These are phyloP conservation scores for Candida takata DNA, from an alignment of 805 yeast species.

Conservation along the genomic window DNA sequence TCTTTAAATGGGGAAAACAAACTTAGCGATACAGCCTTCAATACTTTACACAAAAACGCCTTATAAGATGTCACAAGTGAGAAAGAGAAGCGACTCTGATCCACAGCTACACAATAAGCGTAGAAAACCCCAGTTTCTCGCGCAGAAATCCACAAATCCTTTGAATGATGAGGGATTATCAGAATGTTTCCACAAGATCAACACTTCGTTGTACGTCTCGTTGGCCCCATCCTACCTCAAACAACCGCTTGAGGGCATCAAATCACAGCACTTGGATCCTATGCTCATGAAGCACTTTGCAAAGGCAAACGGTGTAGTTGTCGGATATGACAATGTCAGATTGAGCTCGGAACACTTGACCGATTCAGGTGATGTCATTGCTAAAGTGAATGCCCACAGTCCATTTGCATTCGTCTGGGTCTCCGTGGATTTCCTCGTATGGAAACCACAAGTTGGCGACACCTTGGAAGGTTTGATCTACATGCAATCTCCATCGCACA, in stretches of 20 bases:
- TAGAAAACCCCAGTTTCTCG: constrained; percentile 13
- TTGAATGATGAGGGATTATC: constrained; percentile 42
- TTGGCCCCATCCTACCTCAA: constrained; percentile 76
- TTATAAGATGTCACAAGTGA: constrained; percentile 9
- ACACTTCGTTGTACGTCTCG: constrained; percentile 66
- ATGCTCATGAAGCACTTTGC: constrained; percentile 76
- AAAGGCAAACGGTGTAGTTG: constrained; percentile 72
- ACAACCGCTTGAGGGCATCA: constrained; percentile 71
- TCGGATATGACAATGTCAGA: constrained; percentile 66
- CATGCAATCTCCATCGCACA: constrained; percentile 92
- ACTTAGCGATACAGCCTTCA: neutral
- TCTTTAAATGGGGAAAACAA: neutral
- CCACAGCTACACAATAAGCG: constrained; percentile 13
- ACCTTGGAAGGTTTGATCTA: constrained; percentile 78
- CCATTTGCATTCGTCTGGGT: constrained; percentile 91
- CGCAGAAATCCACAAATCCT: constrained; percentile 29
- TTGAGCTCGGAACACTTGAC: constrained; percentile 37
- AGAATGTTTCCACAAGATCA: constrained; percentile 60
- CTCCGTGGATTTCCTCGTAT: constrained; percentile 70
- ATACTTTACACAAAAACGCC: no score
- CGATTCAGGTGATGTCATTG: constrained; percentile 34
- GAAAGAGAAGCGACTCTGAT: constrained; percentile 15
- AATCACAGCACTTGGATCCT: constrained; percentile 84
- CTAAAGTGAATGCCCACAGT: constrained; percentile 67
- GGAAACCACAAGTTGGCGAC: constrained; percentile 92